Evolutionary conservation across 306 rosid species (phyloP), one percentile per base, ranked within the genome.

Genomic region (Corylus heterophylla): DNA sequence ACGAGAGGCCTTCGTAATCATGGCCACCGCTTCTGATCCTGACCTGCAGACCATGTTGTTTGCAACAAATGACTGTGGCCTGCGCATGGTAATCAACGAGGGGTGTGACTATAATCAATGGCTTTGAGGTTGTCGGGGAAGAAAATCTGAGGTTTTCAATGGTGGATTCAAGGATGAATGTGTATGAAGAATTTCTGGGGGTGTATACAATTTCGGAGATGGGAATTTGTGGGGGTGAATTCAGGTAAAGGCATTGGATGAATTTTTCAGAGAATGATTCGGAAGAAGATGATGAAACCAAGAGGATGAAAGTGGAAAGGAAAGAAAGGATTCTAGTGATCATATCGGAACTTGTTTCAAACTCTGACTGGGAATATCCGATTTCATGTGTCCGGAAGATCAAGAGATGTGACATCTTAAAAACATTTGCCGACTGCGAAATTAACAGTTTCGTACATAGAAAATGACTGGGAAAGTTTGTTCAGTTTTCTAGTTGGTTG

Each of bases 1-100:
- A 88, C 12, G 91, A 88, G 49, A 88, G 83, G 6, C 88, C 91
- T 83, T 88, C 91, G 37, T 85, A 85, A 63, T 88, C 91, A 54
- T 88, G 91, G 0, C 91, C 89, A 12, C 91, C 91, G 25, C 91
- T 85, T 0, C 89, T 12, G 12, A 25, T 61, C 29, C 74, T 20
- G 37, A 18, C 12, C 7, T 6, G 45, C 45, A 42, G 45, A 5
- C 45, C 45, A 6, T 5, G 1, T 6, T 42, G 45, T 42, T 3
- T 8, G 73, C 73, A 42, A 22, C 73, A 69, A 42, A 69, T 44
- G 14, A 69, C 51, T 39, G 73, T 13, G 3, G 73, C 73, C 27
- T 69, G 73, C 5, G 42, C 73, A 3, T 69, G 73, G 16, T 29
- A 63, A 3, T 63, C 54, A 1, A n/a, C 2, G 7, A 6, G 13